Base-by-base conservation (phyloP, 2,329 filamentous ascomycete species). In the Pleomassaria siparia region DNA sequence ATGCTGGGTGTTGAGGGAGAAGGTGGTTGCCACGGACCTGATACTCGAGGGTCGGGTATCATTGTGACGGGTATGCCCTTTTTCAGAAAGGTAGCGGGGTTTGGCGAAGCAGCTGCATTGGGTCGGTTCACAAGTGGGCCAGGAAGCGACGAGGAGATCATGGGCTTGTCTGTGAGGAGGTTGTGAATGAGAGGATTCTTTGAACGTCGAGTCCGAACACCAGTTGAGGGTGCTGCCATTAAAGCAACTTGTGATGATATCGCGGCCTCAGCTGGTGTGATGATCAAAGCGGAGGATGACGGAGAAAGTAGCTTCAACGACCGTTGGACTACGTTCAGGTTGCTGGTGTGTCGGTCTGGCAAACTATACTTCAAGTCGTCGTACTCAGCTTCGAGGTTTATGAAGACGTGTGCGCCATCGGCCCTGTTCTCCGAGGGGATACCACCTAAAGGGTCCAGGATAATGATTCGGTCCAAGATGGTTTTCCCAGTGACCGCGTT, bases 151-250 rank as follows among this genome's bases (percentile, higher is more conserved):
- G 94, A 94, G 1, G 94, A 97, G 55, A 91, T 87, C 12, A 91
- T 82, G 0, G 94, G 92, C 63, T 96, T 95, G 72, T 99, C 94
- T 2, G 94, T 99, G 9, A 99, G 80, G 1, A 99, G 82, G 61
- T 96, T 97, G 72, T 99, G 91, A 37, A 99, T 94, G 1, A 99
- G 76, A 0, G 91, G 91, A 60, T 99, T 99, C 62, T 82, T 82
- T 47, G 83, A 80, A 70, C 80, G 74, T 68, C 80, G 77, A 44
- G 80, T 83, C 47, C 76, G 76, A 49, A 83, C 76, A 41, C 78
- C 76, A 5, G 75, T 50, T 44, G 63, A 45, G 51, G 62, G 37
- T 54, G 32, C 42, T 5, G 63, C 3, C 58, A 54, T 5, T 51
- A 54, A 18, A 15, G 43, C 56, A 9, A 60, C 58, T 32, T 66